Evolutionary conservation across 2,329 filamentous ascomycete genomes (phyloP).

Genomic region (Paecilomyces formosus): DNA sequence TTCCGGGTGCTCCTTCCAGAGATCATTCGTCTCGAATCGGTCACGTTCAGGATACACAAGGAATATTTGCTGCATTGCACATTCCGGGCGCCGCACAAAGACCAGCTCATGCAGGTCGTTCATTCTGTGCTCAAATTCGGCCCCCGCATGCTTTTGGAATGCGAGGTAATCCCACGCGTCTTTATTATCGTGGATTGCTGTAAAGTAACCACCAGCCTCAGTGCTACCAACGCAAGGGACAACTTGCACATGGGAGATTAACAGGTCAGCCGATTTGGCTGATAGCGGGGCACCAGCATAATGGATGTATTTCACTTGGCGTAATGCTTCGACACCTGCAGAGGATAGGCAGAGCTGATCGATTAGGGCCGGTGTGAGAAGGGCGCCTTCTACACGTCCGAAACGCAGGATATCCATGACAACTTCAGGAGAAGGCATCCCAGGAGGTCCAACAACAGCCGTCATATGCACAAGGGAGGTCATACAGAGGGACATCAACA

Average conservation of each 20-base stretch:
- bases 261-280: slow-evolving; percentile 15
- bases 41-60: slow-evolving; percentile 10
- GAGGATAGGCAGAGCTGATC: slow-evolving; percentile 11
- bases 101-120: slow-evolving; percentile 15
- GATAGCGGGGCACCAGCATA: slow-evolving; percentile 18
- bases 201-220: slow-evolving; percentile 13
- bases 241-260: not conserved
- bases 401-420: slow-evolving; percentile 11
- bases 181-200: slow-evolving; percentile 2
- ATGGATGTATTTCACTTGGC: slow-evolving; percentile 8
- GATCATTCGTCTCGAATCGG: slow-evolving; percentile 15
- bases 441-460: slow-evolving; percentile 11
- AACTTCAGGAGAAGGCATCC: slow-evolving; percentile 5
- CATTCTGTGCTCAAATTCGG: slow-evolving; percentile 7
- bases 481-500: not conserved
- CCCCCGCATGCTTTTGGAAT: slow-evolving; percentile 10
- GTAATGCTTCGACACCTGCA: slow-evolving; percentile 9
- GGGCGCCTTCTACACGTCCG: slow-evolving; percentile 8
- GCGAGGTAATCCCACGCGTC: slow-evolving; percentile 13
- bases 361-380: slow-evolving; percentile 15
- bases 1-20: slow-evolving; percentile 15
- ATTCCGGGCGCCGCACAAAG: slow-evolving; percentile 10
- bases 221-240: slow-evolving; percentile 18
- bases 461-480: slow-evolving; percentile 10
- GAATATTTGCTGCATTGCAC: slow-evolving; percentile 13